Evolutionary conservation across 1,139 yeast species (phyloP), one percentile per base, ranked within the genome.

Genomic region (Yamadazyma aaseri): DNA sequence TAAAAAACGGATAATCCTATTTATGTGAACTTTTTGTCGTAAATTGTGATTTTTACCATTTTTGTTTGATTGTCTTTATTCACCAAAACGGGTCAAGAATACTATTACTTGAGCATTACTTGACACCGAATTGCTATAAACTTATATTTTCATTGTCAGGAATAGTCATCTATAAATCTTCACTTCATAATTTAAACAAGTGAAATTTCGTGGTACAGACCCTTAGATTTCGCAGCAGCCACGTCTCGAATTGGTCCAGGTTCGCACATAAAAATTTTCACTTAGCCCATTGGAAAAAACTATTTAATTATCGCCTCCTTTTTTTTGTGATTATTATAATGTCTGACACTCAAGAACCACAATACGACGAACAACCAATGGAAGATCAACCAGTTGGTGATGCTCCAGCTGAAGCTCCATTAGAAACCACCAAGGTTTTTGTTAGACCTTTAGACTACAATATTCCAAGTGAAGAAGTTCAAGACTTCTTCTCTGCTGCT

Each of bases 401-500:
- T 7, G 26, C 12, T 12, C 28, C 12, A 23, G 36, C 23, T 11
- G 35, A 32, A 13, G 25, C 37, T 15, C 22, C 38, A 6, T 31
- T 42, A 30, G 65, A 60, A 50, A 46, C 61, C 38, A 50, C 50
- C 42, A 66, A 66, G 48, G 56, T 63, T 39, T 66, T 64, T 40
- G 68, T 66, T 27, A 65, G 71, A 58, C 73, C 73, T 23, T 53
- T 66, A 36, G 54, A 56, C 29, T 58, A 49, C 33, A 66, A 63
- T 39, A 52, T 65, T 37, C 60, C 70, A 32, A 68, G 66, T 40
- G 81, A 80, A 42, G 84, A 81, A 51, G 60, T 84, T 36, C 79
- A 80, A 59, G 86, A 77, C 38, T 79, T 78, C 55, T 83, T 84
- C 53, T 60, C 79, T 11, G 70, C 76, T 40, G 71, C 69, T 41